Base-by-base conservation (phyloP, 352 stramenopile genomes). In the Globisporangium solare region DNA sequence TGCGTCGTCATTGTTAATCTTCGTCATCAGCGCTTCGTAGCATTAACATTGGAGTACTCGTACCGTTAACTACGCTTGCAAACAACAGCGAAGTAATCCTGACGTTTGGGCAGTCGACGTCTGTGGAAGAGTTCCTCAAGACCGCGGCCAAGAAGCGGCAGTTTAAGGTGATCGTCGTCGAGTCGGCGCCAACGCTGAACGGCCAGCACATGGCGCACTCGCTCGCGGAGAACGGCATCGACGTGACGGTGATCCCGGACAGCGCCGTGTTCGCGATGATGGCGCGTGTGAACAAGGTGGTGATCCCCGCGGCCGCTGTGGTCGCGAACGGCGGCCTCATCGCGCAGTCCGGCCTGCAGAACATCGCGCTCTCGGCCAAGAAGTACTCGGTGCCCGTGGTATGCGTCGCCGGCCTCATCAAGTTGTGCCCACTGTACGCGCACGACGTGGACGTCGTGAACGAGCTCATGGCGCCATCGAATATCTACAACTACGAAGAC, bases 251-350 rank as follows among this genome's bases (percentile, higher is more conserved):
- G 17, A 99, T 99, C 69, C 89, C 90, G 12, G 97, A 99, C 72
- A 97, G 89, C 60, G 95, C 95, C 6, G 94, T 98, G 39, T 99
- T 98, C 66, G 96, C 95, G 14, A 94, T 99, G 64, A 99, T 99
- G 97, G 92, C 95, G 18, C 87, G 97, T 22, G 95, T 99, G 35
- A 99, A 99, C 80, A 99, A 99, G 73, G 90, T 98, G 14, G 84
- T 98, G 46, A 75, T 99, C n/a, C 89, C 93, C 7, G 94, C 96
- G 3, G 90, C 97, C 41, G 96, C 96, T 11, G 94, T 99, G 24
- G 85, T 99, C 47, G 97, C 97, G 10, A 99, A 99, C 66, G 97
- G 97, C 35, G 97, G 97, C 6, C 73, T 99, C 6, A 97, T 99
- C 63, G 93, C 93, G 7, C 80, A 97, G 42, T 96, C 88, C 43